Evolutionary conservation across 2,329 filamentous ascomycete species (phyloP), one percentile per base, ranked within the genome.

Genomic region (Endocalyx cinctus): DNA sequence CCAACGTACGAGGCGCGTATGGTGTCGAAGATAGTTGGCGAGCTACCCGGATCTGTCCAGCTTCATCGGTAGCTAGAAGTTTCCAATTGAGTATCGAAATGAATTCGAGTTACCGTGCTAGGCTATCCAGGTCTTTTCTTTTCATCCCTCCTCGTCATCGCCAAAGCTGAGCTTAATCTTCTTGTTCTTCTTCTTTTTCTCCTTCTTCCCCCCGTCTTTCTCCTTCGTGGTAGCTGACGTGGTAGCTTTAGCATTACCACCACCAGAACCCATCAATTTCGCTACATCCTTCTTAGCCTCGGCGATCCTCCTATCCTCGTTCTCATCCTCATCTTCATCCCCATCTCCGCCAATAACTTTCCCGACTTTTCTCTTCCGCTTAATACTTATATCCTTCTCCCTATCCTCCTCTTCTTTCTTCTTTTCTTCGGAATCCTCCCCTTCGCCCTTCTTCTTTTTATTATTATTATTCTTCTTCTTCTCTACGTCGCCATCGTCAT

Each of bases 81-180:
- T n/a, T n/a, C n/a, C n/a, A n/a, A n/a, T n/a, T n/a, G n/a, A n/a
- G n/a, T n/a, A n/a, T n/a, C n/a, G n/a, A n/a, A n/a, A n/a, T n/a
- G n/a, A n/a, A n/a, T 23, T 23, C 20, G 20, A 23, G 20, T 23
- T 29, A 5, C 10, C 5, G 19, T 29, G 13, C 27, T 5, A 17
- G 13, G 6, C 13, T n/a, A 6, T 29, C 19, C 15, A 13, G 8
- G 10, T 26, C 5, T 14, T 15, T 16, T 10, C 14, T 17, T 11
- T 15, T 14, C n/a, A 12, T 14, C 59, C 66, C 20, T 77, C 73
- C 13, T 77, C 73, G 16, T 80, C 77, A 36, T 81, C 72, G 17
- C 74, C 74, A 51, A 83, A 83, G 56, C 79, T 83, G 28, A 83
- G 62, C 61, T 82, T 82, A 39, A 83, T 74, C 62, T 81, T 82